A percentile compares a stretch with the other conserved stretches of the same genome.
Conservation (phyloP, 306 rosid species). For the Quercus bicolor region DNA sequence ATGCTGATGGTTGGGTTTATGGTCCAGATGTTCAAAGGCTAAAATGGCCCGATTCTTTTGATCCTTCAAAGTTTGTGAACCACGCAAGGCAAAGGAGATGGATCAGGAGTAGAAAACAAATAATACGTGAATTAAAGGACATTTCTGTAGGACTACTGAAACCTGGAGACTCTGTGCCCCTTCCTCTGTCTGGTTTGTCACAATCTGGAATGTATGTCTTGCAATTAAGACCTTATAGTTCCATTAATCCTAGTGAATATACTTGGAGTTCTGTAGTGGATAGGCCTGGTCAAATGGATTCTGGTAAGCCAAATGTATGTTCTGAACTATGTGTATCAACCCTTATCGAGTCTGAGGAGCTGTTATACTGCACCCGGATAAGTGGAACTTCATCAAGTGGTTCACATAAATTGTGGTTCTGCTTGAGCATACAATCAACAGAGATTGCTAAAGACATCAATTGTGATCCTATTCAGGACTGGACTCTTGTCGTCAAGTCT, state of each 20-base stretch:
- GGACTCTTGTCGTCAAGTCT: constrained; percentile 86
- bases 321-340: constrained; percentile 65
- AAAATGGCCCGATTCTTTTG: constrained; percentile 70
- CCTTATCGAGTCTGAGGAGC: constrained; percentile 77
- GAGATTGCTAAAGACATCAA: constrained; percentile 88
- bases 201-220: constrained; percentile 62
- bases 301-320: constrained; percentile 23
- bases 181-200: constrained; percentile 71
- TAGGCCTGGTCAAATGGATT: constrained; percentile 44
- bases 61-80: constrained; percentile 40
- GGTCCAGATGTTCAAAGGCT: constrained; percentile 69
- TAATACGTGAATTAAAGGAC: constrained; percentile 40
- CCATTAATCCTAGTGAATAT: constrained; percentile 45
- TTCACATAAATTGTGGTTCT: constrained; percentile 75
- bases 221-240: constrained; percentile 64
- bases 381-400: constrained; percentile 64
- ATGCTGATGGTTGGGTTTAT: constrained; percentile 77
- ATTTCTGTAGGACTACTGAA: constrained; percentile 65
- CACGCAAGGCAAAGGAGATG: constrained; percentile 80
- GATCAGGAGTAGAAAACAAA: constrained; percentile 65
- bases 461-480: constrained; percentile 94
- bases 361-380: constrained; percentile 62
- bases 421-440: constrained; percentile 73
- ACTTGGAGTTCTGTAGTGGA: constrained; percentile 82
- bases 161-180: constrained; percentile 75